Conservation (phyloP, 805 yeast genomes). For the Myxozyma vanderwaltii region DNA sequence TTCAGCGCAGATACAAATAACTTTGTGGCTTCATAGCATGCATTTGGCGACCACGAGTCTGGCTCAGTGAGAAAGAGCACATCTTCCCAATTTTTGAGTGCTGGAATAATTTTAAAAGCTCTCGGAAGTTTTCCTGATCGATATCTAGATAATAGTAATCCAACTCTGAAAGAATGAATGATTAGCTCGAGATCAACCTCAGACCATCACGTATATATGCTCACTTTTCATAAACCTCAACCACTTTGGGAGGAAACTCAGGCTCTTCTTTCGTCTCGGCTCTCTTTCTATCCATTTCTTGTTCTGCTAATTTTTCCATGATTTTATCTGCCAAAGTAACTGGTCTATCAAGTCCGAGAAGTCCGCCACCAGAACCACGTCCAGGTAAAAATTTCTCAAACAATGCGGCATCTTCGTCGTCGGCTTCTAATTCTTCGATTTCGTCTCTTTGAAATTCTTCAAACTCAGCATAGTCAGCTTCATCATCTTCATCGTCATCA, state of each 20-base stretch:
- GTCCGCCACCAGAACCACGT: conserved; percentile 24
- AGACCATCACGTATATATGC: background rate
- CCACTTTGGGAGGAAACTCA: conserved; percentile 87
- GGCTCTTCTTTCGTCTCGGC: conserved; percentile 38
- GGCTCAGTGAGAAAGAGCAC: conserved; percentile 91
- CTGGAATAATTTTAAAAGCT: conserved; percentile 90
- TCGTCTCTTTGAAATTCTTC: conserved; percentile 59
- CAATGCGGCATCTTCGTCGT: conserved; percentile 63
- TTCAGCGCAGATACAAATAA: conserved; percentile 87
- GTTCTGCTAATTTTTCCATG: conserved; percentile 82
- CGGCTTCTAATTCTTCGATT: conserved; percentile 20
- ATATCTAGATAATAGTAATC: conserved; percentile 81
- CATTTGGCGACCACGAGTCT: conserved; percentile 91
- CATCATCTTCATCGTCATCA: conserved; percentile 47
- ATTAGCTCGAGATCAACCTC: background rate
- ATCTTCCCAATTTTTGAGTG: conserved; percentile 94
- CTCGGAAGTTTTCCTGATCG: conserved; percentile 97
- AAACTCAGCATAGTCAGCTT: conserved; percentile 53
- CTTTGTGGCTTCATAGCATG: conserved; percentile 91
- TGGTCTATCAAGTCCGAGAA: conserved; percentile 12
- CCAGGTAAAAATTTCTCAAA: conserved; percentile 65
- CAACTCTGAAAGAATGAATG: conserved; percentile 54
- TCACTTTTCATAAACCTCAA: conserved; percentile 80
- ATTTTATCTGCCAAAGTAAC: conserved; percentile 80
- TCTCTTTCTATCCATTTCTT: conserved; percentile 47